Percentiles rank a stretch among this genome's conserved stretches.
Conservation (phyloP, 1,284 basidiomycete genomes). For the Naganishia sp. region DNA sequence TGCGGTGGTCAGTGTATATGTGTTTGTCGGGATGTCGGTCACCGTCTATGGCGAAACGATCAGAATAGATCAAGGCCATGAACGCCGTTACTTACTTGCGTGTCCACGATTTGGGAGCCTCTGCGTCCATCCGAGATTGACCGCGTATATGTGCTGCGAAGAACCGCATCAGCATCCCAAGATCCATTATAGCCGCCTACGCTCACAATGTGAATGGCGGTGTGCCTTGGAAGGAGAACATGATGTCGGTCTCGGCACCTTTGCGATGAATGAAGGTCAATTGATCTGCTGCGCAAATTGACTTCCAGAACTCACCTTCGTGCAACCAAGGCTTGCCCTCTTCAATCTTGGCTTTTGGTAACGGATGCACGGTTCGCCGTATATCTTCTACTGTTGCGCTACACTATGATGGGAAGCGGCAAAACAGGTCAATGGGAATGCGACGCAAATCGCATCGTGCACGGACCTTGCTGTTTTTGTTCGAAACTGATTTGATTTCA, state of each 20-base stretch:
- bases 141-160: conserved; percentile 31
- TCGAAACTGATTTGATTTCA: conserved; percentile 78
- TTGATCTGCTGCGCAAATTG: neutral
- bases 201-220: conserved; percentile 83
- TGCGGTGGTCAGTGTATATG: conserved; percentile 85
- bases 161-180: conserved; percentile 1
- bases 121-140: conserved; percentile 26
- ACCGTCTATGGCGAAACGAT: conserved; percentile 58
- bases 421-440: neutral
- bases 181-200: conserved; percentile 35
- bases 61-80: neutral
- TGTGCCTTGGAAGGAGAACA: conserved; percentile 83
- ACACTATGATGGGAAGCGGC: conserved; percentile 59
- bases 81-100: conserved; percentile 58
- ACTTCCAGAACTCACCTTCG: conserved; percentile 60
- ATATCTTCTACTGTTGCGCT: conserved; percentile 76
- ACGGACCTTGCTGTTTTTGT: conserved; percentile 72
- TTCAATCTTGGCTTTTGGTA: conserved; percentile 84
- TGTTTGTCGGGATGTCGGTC: conserved; percentile 71
- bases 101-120: conserved; percentile 65
- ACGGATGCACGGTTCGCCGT: conserved; percentile 71
- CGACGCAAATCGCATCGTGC: neutral
- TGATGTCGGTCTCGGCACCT: conserved; percentile 89
- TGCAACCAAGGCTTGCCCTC: conserved; percentile 80
- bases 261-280: conserved; percentile 35